Evolutionary conservation across 306 rosid genomes (phyloP), one percentile per base, ranked within the genome.

Genomic region (Prosopis cineraria): DNA sequence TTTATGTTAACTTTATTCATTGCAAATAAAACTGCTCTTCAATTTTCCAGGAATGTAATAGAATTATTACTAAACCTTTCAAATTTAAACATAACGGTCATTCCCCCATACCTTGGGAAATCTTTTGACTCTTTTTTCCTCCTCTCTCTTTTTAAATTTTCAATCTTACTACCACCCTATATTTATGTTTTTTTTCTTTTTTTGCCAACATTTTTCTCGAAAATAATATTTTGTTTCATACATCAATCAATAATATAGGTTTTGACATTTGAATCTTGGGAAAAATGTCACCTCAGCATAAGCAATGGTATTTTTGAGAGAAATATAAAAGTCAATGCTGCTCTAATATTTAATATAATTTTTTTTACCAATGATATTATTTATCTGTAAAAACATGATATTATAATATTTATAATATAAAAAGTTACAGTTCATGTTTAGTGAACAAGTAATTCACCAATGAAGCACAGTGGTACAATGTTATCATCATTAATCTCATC

Each of bases 401-500:
- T 50, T n/a, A 50, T 53, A 22, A 53, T 16, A 5, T 16, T 17
- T 47, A 19, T 50, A n/a, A 19, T 17, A 7, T n/a, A 50, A 50
- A 48, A 48, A 6, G n/a, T 16, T 41, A 7, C 1, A 14, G n/a
- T 14, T 14, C 14, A 44, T 44, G 50, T 14, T 14, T 44, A 19
- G 2, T 48, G 55, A 19, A 17, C 24, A 52, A 52, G 10, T 17
- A 14, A 47, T 17, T 50, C 19, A 10, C 31, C 16, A 0, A 31
- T 25, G 70, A 65, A 65, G 27, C 19, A 4, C 10, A 37, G 7
- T 37, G 19, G 3, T 4, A 1, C 69, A 75, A 75, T 29, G 58
- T 24, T 33, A 24, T 85, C 77, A 76, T 85, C 68, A 79, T 79
- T 72, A 69, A 75, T 75, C 44, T 75, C 77, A 66, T 79, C 70